Conservation (phyloP, 2,329 filamentous ascomycete genomes). For the Aspergillus calidoustus region DNA sequence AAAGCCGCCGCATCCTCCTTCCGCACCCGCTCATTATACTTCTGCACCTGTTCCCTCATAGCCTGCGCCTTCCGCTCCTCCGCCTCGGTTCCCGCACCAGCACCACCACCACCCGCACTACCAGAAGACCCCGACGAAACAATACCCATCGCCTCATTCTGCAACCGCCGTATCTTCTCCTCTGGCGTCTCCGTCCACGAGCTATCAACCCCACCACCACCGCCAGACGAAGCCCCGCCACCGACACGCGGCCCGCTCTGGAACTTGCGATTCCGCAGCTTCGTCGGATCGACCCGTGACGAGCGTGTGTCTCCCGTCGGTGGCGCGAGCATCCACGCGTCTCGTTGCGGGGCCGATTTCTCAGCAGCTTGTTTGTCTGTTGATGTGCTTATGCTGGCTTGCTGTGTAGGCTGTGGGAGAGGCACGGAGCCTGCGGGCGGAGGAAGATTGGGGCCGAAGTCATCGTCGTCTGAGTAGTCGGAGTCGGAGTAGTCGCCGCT, state of each 20-base stretch:
- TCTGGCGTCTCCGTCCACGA: conserved; percentile 93
- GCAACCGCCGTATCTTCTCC: conserved; percentile 79
- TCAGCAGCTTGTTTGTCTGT: conserved; percentile 14
- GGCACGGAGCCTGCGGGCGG: conserved; percentile 28
- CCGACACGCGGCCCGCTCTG: conserved; percentile 67
- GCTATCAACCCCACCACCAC: conserved; percentile 50
- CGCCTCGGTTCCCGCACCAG: conserved; percentile 10
- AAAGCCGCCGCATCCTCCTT: conserved; percentile 9
- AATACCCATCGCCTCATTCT: conserved; percentile 81
- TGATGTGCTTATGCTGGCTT: conserved; percentile 28
- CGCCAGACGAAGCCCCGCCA: conserved; percentile 33
- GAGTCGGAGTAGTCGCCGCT: conserved; percentile 37
- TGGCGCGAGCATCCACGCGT: conserved; percentile 83
- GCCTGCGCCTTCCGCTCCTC: conserved; percentile 43
- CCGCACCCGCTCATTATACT: conserved; percentile 55
- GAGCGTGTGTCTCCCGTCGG: conserved; percentile 59
- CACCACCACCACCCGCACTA: conserved; percentile 7
- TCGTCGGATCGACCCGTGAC: conserved; percentile 78
- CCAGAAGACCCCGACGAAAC: conserved; percentile 30
- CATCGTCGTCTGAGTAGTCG: conserved; percentile 43
- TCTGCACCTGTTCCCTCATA: conserved; percentile 54
- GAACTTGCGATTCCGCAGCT: conserved; percentile 81
- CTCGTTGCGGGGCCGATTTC: conserved; percentile 60
- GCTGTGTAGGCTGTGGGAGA: background rate
- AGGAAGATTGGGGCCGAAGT: conserved; percentile 49